phyloP scores from a whole-genome alignment of 441 rosid genomes.

The Populus hybrid region DNA sequence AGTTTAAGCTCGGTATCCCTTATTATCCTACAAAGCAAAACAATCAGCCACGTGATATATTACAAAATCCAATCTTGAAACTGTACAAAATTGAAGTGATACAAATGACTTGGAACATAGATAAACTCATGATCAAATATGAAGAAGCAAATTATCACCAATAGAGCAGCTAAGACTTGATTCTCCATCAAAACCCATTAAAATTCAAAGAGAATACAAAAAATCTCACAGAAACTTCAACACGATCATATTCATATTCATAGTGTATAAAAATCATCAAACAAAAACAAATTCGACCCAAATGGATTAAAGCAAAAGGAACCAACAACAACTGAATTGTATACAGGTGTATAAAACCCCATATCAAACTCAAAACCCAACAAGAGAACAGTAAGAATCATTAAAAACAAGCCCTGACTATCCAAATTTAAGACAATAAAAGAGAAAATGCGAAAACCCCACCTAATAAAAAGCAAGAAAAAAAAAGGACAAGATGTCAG shows the following conservation, averaged over 20 bases:
- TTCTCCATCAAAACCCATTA: constrained; percentile 11
- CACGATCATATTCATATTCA: neutral
- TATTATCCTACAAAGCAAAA: constrained; percentile 17
- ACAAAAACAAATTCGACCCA: neutral
- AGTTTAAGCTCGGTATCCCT: constrained; percentile 14
- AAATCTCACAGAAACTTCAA: neutral
- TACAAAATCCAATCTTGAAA: constrained; percentile 9
- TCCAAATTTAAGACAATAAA: neutral
- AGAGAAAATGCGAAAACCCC: neutral
- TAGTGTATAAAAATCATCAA: neutral
- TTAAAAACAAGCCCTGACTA: neutral
- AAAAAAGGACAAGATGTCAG: neutral
- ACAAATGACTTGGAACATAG: neutral
- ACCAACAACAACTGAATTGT: neutral
- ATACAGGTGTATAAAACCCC: neutral
- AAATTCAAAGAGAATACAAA: neutral
- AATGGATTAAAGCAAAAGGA: neutral
- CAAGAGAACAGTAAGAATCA: neutral
- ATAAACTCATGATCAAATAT: constrained; percentile 17
- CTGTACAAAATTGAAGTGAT: neutral
- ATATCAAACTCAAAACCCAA: neutral
- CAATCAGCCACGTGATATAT: constrained; percentile 13
- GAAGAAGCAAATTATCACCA: neutral
- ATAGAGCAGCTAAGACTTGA: constrained; percentile 2
- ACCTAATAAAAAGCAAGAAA: neutral